Percentiles rank a stretch among this genome's conserved stretches.
Conservation (phyloP, 495 filamentous ascomycete species). For the Tuber microsphaerosporum region DNA sequence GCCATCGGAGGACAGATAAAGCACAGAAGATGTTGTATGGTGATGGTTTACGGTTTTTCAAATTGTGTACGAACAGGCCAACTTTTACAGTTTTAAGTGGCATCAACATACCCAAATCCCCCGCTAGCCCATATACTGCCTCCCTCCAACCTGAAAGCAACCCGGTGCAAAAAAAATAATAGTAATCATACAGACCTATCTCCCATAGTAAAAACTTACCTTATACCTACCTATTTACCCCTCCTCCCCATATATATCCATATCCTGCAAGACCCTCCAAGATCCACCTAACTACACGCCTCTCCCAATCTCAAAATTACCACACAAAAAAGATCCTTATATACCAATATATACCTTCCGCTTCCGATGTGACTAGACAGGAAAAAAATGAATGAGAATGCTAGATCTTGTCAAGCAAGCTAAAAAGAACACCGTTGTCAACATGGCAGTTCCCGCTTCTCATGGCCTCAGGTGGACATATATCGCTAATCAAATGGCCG, state of each 20-base stretch:
- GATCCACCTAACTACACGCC: neutral
- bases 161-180: neutral
- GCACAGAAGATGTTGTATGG: neutral
- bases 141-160: neutral
- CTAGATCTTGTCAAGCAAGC: slow-evolving; percentile 31
- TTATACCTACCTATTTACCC: neutral
- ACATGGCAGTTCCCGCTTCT: slow-evolving; percentile 23
- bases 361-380: neutral
- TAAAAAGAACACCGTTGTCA: slow-evolving; percentile 26
- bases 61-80: neutral
- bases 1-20: neutral
- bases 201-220: neutral
- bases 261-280: neutral
- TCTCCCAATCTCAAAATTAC: neutral
- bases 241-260: neutral
- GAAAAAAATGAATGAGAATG: neutral
- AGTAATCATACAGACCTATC: neutral
- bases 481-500: slow-evolving; percentile 11
- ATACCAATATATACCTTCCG: neutral
- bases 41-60: neutral
- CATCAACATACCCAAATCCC: neutral
- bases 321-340: neutral
- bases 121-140: neutral
- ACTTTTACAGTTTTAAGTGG: slow-evolving; percentile 3
- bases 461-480: slow-evolving; percentile 30